Percentiles rank a stretch among this genome's conserved stretches.
phyloP scores from a whole-genome alignment of 2,329 filamentous ascomycete genomes.

The Lasiodiplodia hormozganensis region DNA sequence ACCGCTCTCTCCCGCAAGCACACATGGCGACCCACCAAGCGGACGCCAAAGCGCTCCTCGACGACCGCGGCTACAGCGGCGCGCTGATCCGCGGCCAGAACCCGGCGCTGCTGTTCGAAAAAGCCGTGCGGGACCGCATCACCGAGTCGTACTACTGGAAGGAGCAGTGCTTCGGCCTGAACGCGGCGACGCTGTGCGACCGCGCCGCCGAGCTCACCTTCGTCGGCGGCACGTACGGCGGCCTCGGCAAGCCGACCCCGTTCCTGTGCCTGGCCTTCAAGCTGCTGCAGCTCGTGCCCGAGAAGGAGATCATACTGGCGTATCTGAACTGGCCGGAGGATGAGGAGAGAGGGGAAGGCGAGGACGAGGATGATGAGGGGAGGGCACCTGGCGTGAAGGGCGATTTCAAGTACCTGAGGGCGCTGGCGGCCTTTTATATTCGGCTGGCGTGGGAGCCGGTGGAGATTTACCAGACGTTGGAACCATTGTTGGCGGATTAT shows the following conservation, averaged over 20 bases:
- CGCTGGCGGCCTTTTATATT: constrained; percentile 92
- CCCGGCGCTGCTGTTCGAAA: constrained; percentile 94
- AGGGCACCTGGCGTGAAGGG: constrained; percentile 36
- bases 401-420: constrained; percentile 79
- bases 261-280: constrained; percentile 97
- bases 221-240: constrained; percentile 87
- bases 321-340: constrained; percentile 80
- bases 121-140: constrained; percentile 93
- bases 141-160: constrained; percentile 97
- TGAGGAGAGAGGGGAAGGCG: constrained; percentile 72
- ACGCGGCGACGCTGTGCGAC: constrained; percentile 80
- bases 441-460: constrained; percentile 82
- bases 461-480: constrained; percentile 79
- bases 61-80: constrained; percentile 84
- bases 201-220: constrained; percentile 84
- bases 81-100: constrained; percentile 87
- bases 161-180: constrained; percentile 96
- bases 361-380: constrained; percentile 33
- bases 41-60: constrained; percentile 78
- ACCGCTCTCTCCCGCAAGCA: not conserved
- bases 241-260: constrained; percentile 83
- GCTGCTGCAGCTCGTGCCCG: constrained; percentile 84
- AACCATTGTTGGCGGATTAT: constrained; percentile 81
- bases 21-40: constrained; percentile 69
- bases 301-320: constrained; percentile 77